These are phyloP conservation scores for Typha latifolia DNA, from an alignment of 176 grass and related monocot species.

Conservation along the genomic window DNA sequence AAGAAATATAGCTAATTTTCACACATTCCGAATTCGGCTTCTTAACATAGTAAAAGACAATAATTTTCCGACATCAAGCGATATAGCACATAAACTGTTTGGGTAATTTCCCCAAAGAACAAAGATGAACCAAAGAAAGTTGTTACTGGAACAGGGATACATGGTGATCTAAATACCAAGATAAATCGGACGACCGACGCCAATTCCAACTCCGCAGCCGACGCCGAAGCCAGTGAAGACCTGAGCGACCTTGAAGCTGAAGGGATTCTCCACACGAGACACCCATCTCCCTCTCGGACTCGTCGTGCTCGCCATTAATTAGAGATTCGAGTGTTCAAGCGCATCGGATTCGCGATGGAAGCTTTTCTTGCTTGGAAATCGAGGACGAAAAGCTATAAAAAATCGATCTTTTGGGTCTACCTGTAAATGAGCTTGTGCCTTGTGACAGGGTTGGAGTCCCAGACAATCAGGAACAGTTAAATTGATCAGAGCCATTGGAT, in stretches of 20 bases:
- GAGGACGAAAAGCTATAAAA: no score
- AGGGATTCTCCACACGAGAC: conserved; percentile 62
- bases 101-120: conserved; percentile 14
- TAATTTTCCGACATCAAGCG: neutral
- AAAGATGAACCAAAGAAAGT: neutral
- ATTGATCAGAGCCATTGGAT: no score
- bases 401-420: no score
- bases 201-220: conserved; percentile 76
- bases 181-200: conserved; percentile 67
- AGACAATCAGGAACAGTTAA: no score
- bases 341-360: neutral
- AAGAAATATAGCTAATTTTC: no score
- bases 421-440: no score
- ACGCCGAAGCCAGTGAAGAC: conserved; percentile 81
- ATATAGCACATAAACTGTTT: conserved; percentile 19
- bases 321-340: neutral
- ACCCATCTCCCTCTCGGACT: conserved; percentile 32
- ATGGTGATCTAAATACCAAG: conserved; percentile 33
- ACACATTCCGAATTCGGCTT: no score
- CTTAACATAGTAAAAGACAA: neutral
- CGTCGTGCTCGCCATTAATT: conserved; percentile 35
- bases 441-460: no score
- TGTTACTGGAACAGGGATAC: no score
- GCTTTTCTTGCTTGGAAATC: no score
- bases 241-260: conserved; percentile 75